Conservation (phyloP, 2,329 filamentous ascomycete genomes). For the Alternaria sp. region DNA sequence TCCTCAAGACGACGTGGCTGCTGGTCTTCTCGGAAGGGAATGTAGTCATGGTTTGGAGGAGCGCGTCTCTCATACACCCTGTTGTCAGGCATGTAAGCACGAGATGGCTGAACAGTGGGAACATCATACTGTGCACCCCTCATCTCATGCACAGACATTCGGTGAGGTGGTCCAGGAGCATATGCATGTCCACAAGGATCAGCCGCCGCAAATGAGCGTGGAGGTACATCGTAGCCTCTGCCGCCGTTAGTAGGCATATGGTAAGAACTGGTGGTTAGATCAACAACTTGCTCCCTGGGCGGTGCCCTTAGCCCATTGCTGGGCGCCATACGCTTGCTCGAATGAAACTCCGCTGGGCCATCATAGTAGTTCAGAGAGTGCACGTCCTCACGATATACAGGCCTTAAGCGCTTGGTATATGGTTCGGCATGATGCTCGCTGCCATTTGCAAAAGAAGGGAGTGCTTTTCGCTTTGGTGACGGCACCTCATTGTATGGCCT, state of each 20-base stretch:
- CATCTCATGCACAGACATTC: constrained; percentile 23
- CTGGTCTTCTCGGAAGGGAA: constrained; percentile 20
- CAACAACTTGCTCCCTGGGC: constrained; percentile 27
- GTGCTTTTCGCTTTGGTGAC: constrained; percentile 32
- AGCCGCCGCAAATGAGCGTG: constrained; percentile 14
- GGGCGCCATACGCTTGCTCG: constrained; percentile 20
- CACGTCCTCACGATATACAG: constrained; percentile 21
- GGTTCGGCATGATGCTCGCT: constrained; percentile 15
- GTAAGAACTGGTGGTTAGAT: constrained; percentile 39
- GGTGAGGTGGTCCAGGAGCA: constrained; percentile 22
- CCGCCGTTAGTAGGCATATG: constrained; percentile 15
- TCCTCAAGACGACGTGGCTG: constrained; percentile 18
- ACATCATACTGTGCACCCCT: constrained; percentile 31
- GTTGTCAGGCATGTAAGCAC: constrained; percentile 23
- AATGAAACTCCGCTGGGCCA: constrained; percentile 4
- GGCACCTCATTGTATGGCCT: constrained; percentile 18
- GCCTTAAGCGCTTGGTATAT: constrained; percentile 24
- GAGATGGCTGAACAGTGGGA: constrained; percentile 15
- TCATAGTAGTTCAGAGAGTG: constrained; percentile 6
- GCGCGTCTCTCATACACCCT: constrained; percentile 23
- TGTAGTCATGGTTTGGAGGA: constrained; percentile 21
- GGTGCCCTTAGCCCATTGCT: constrained; percentile 19
- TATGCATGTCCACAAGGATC: constrained; percentile 22
- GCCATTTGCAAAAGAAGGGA: constrained; percentile 18
- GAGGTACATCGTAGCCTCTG: constrained; percentile 14